Evolutionary conservation across 148 eudicot species (phyloP).

Genomic region (Nyssa sinensis): DNA sequence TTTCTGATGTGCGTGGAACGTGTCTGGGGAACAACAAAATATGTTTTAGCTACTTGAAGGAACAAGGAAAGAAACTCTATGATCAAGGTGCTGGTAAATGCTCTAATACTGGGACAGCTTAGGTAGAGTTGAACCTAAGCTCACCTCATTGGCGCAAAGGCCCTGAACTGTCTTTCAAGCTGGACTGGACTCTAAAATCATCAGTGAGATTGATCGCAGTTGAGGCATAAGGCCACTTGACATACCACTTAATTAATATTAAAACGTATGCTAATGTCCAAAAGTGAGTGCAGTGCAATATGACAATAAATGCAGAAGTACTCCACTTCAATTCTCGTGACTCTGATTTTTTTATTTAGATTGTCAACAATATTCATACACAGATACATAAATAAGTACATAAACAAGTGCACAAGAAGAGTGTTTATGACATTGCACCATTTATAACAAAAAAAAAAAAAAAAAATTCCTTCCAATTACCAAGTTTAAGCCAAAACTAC

Average conservation of each 20-base stretch:
- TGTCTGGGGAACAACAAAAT: slow-evolving; percentile 35
- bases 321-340: no score
- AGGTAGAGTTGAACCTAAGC: not conserved
- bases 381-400: not conserved
- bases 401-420: not conserved
- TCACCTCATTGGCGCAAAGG: not conserved
- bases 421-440: not conserved
- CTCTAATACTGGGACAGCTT: not conserved
- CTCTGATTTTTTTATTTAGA: no score
- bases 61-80: slow-evolving; percentile 5
- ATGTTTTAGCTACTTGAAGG: slow-evolving; percentile 9
- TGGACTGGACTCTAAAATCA: slow-evolving; percentile 2
- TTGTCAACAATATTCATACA: not conserved
- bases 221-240: not conserved
- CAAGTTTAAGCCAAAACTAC: not conserved
- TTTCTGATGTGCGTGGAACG: slow-evolving; percentile 54
- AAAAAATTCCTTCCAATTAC: not conserved
- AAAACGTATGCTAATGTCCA: not conserved
- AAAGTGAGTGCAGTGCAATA: no score
- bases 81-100: slow-evolving; percentile 2
- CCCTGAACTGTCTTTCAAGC: slow-evolving; percentile 4
- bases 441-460: no score
- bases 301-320: not conserved
- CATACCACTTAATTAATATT: not conserved
- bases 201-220: not conserved